Base-by-base conservation (phyloP, 208 protist genomes). In the Leishmania guyanensis region DNA sequence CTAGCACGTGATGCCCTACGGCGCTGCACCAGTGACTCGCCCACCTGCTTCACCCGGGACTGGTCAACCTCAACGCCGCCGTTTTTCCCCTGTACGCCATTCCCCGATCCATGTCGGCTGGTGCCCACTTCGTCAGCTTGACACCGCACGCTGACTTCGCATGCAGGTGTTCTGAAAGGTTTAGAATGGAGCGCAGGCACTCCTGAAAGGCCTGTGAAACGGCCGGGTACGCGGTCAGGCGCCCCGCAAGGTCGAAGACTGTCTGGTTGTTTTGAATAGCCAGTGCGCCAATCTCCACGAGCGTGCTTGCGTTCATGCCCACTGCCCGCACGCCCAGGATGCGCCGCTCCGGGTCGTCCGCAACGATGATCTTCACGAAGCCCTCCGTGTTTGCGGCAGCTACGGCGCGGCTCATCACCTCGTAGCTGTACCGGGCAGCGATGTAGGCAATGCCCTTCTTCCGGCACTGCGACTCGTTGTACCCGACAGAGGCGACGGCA, bases 171-270 rank as follows among this genome's bases (percentile, higher is more conserved):
- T 79, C 83, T 26, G 93, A 92, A 39, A 66, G 75, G 39, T 91
- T 91, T 4, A 96, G 84, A 43, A 96, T 90, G 46, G 90, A 87
- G 68, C 88, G 91, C 74, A 95, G 82, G 74, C 93, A 97, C 88
- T 97, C 92, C 76, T 93, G 92, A 74, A 97, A 95, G 5, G 87
- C 93, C 84, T 97, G 90, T 0, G 93, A 94, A 29, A 95, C 89
- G 43, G 93, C 86, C 29, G 93, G 93, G 84, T 95, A 95, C 16
- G 90, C 92, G n/a, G 90, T 93, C 65, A 95, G 87, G 6, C 90
- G 84, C 68, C 94, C 84, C 33, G 84, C 86, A 22, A 97, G 85
- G 54, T 95, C 91, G 77, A 88, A 90, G 12, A 86, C 91, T 0
- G 88, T 89, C 46, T 95, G 89, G 17, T 81, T 53, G 43, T 89